Percentiles rank a stretch among this genome's conserved stretches.
phyloP scores from a whole-genome alignment of 176 grass and related monocot genomes.

The Avena insularis region DNA sequence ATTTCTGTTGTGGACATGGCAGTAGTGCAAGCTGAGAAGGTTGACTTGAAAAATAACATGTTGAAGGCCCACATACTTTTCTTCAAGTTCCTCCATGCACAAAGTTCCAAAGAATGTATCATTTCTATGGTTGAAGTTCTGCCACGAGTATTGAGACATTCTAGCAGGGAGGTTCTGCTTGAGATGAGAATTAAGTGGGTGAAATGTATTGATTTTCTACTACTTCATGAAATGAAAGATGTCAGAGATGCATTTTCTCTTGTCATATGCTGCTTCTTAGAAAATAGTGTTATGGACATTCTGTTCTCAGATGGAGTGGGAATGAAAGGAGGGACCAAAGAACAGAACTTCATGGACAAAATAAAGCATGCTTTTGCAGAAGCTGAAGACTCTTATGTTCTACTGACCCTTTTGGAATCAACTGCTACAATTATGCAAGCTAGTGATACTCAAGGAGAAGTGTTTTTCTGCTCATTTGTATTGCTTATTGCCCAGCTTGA shows the following conservation, averaged over 20 bases:
- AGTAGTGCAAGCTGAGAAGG: conserved; percentile 47
- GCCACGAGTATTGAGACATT: conserved; percentile 83
- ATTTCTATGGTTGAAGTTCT: conserved; percentile 75
- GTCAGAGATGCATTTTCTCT: conserved; percentile 86
- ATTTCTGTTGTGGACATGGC: conserved; percentile 58
- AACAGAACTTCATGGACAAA: conserved; percentile 70
- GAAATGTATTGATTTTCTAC: conserved; percentile 74
- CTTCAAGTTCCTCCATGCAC: conserved; percentile 77
- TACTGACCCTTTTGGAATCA: conserved; percentile 78
- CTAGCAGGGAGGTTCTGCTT: conserved; percentile 53
- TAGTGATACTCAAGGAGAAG: conserved; percentile 64
- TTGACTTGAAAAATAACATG: conserved; percentile 41
- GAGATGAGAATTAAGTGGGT: conserved; percentile 70
- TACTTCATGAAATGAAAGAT: conserved; percentile 72
- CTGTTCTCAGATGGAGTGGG: conserved; percentile 64
- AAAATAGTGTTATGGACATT: conserved; percentile 61
- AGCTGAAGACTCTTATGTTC: conserved; percentile 62
- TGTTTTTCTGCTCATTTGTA: conserved; percentile 80
- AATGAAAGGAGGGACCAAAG: conserved; percentile 52
- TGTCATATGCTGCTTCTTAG: conserved; percentile 79
- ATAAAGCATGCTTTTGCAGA: conserved; percentile 65
- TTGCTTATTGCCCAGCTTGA: conserved; percentile 82
- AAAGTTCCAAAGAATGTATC: conserved; percentile 63
- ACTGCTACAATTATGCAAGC: conserved; percentile 73
- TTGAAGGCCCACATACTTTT: conserved; percentile 63